A percentile compares a stretch with the other conserved stretches of the same genome.
These are phyloP conservation scores for Croton setiger DNA, from an alignment of 441 rosid genomes.

Conservation along the genomic window DNA sequence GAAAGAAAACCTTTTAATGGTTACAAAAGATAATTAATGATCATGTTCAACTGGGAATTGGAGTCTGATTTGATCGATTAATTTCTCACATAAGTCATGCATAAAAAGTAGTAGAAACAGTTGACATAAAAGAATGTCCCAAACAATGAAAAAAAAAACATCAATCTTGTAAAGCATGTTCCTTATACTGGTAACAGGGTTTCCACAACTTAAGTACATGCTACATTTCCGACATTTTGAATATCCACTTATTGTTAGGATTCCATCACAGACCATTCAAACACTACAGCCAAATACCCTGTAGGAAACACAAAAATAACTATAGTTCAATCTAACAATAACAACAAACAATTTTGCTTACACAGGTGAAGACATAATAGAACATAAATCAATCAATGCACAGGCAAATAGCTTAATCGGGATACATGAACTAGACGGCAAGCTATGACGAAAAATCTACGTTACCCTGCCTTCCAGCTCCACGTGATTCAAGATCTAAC, in stretches of 20 bases:
- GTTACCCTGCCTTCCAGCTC: no score
- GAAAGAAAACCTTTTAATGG: neutral
- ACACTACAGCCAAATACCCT: neutral
- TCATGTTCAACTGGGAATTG: neutral
- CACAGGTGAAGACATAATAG: no score
- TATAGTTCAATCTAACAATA: neutral
- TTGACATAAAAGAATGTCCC: neutral
- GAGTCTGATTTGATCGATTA: neutral
- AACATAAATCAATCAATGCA: no score
- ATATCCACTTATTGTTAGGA: neutral
- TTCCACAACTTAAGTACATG: neutral
- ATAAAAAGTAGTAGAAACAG: neutral
- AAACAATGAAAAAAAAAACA: conserved; percentile 1
- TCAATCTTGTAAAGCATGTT: neutral
- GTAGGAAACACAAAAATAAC: neutral
- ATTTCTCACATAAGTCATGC: neutral
- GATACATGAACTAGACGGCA: no score
- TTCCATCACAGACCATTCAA: neutral
- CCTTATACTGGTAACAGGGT: neutral
- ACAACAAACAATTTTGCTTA: neutral
- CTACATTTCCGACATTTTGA: neutral
- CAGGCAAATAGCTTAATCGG: no score
- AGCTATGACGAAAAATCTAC: no score
- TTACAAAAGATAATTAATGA: neutral
- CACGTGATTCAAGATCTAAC: no score